phyloP scores from a whole-genome alignment of 106 monocot genomes.

The Ottelia alismoides region DNA sequence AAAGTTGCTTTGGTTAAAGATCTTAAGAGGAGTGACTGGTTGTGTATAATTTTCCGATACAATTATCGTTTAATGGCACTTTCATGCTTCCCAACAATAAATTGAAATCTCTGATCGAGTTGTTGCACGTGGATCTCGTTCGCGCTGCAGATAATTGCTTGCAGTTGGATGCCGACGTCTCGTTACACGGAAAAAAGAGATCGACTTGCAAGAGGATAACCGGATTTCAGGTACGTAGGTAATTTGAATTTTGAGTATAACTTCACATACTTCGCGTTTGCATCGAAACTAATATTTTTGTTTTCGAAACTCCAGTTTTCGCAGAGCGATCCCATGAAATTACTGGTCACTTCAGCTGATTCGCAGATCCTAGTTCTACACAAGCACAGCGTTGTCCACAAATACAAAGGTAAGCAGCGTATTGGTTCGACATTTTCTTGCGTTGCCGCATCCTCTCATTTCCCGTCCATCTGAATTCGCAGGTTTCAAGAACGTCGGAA shows the following conservation, averaged over 20 bases:
- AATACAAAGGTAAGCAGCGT: conserved; percentile 42
- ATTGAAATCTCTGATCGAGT: too few species aligned
- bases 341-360: conserved; percentile 64
- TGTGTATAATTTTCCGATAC: too few species aligned
- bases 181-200: conserved; percentile 58
- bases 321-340: conserved; percentile 27
- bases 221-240: conserved; percentile 72
- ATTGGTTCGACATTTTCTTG: background rate
- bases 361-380: conserved; percentile 44
- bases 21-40: too few species aligned
- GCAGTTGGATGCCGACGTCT: conserved; percentile 32
- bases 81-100: too few species aligned
- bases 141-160: conserved; percentile 68
- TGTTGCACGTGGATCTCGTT: too few species aligned
- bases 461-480: background rate
- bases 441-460: background rate
- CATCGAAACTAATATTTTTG: background rate
- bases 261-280: background rate
- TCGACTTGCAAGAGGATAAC: conserved; percentile 60
- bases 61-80: too few species aligned
- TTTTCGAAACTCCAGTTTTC: conserved; percentile 32
- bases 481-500: conserved; percentile 54
- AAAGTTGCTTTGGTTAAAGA: too few species aligned
- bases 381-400: conserved; percentile 20
- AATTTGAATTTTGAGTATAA: background rate